These are phyloP conservation scores for Cicer cuneatum DNA, from an alignment of 306 rosid species.

Conservation along the genomic window DNA sequence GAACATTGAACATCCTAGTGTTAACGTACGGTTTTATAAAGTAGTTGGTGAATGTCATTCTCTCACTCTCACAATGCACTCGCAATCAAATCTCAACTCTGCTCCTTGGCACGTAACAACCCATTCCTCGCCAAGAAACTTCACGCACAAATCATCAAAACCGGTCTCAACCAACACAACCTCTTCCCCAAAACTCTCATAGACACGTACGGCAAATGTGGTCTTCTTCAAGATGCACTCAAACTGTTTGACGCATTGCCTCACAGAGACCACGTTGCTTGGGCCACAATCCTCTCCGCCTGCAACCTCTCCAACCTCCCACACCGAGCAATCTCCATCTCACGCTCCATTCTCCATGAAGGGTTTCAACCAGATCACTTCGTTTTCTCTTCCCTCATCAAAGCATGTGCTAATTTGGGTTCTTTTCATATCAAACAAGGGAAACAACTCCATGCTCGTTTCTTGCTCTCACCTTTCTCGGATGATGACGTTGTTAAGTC, in stretches of 20 bases:
- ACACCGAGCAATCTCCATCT: constrained; percentile 53
- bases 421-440: constrained; percentile 55
- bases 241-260: constrained; percentile 76
- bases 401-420: constrained; percentile 67
- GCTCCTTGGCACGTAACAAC: constrained; percentile 51
- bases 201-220: constrained; percentile 62
- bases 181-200: constrained; percentile 76
- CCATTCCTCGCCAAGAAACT: constrained; percentile 52
- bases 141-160: constrained; percentile 69
- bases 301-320: constrained; percentile 70
- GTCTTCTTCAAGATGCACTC: constrained; percentile 61
- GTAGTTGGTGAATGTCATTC: constrained; percentile 55
- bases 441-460: constrained; percentile 72
- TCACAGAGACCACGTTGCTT: constrained; percentile 61
- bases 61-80: constrained; percentile 51
- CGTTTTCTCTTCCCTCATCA: constrained; percentile 72
- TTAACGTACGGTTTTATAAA: neutral
- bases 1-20: too few relatives aligned
- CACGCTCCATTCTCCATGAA: constrained; percentile 47
- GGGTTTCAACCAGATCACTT: constrained; percentile 76
- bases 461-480: constrained; percentile 57
- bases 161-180: constrained; percentile 48
- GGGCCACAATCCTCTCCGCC: constrained; percentile 84
- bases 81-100: constrained; percentile 62
- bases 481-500: constrained; percentile 82